A percentile compares a stretch with the other conserved stretches of the same genome.
phyloP scores from a whole-genome alignment of 805 yeast genomes.

The Candida michaelii region DNA sequence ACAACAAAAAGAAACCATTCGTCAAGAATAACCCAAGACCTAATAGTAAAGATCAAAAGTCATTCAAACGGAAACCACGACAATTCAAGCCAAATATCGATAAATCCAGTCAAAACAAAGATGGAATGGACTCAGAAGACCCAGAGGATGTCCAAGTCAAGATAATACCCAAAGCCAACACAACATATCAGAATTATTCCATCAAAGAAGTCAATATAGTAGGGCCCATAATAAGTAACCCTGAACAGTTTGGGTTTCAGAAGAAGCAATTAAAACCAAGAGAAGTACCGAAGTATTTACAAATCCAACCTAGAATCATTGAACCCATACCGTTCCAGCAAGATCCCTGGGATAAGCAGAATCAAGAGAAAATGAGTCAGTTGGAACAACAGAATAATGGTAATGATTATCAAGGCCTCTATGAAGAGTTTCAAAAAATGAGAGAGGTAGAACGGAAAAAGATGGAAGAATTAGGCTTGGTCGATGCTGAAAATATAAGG shows the following conservation, averaged over 20 bases:
- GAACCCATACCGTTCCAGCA: slow-evolving; percentile 32
- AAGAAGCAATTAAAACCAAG: slow-evolving; percentile 19
- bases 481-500: slow-evolving; percentile 81
- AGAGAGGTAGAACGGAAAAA: slow-evolving; percentile 70
- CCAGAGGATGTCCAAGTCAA: slow-evolving; percentile 9
- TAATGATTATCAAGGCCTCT: slow-evolving; percentile 66
- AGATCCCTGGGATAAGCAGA: slow-evolving; percentile 70
- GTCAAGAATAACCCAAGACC: background rate
- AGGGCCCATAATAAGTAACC: slow-evolving; percentile 32
- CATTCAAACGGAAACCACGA: background rate
- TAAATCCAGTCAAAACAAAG: background rate
- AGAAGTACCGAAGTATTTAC: slow-evolving; percentile 36
- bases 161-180: slow-evolving; percentile 22
- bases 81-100: background rate
- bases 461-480: slow-evolving; percentile 80
- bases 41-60: background rate
- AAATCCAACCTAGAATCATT: slow-evolving; percentile 35
- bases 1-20: background rate
- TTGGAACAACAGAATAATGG: slow-evolving; percentile 47
- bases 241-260: slow-evolving; percentile 31
- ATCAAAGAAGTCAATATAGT: slow-evolving; percentile 21
- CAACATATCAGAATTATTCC: slow-evolving; percentile 20
- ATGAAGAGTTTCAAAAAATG: slow-evolving; percentile 71
- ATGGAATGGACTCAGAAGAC: background rate
- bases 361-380: slow-evolving; percentile 59